Evolutionary conservation across 345 rosid genomes (phyloP), one percentile per base, ranked within the genome.

Genomic region (Melaleuca alternifolia): DNA sequence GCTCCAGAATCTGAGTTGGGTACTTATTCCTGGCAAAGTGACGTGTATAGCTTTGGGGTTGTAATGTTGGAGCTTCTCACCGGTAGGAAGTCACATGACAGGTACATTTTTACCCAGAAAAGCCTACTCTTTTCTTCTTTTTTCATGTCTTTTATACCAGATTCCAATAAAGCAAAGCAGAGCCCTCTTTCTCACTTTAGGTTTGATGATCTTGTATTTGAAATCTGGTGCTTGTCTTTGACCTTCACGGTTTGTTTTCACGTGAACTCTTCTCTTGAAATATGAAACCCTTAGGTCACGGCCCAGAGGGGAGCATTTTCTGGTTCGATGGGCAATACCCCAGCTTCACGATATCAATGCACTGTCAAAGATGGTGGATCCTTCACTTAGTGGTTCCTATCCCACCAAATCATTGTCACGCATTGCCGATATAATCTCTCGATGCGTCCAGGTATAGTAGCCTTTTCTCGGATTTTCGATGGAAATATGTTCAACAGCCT

Each of bases 51-150:
- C 92, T 95, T 97, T 51, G 99, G 99, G 11, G 96, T 97, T 79
- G 96, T 97, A 86, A 94, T 97, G 98, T 93, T 97, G 85, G 99
- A 97, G 89, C 94, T 97, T 75, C 99, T 97, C 81, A 94, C 99
- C 0, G 98, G 99, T 48, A 92, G 96, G 82, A 94, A 91, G 89
- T 88, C 99, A 54, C 91, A 90, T 81, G 99, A 97, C 91, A 95
- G 98, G 99, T 97, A 44, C 14, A 50, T 33, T 44, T 46, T 24
- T 28, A 82, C 3, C 48, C 5, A 9, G 81, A 71, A 71, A 71
- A 71, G 7, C 48, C 81, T 18, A 37, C 33, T 71, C 81, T 71
- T 71, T 18, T 71, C 79, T 33, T 71, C 11, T 11, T 18, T 71
- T 33, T 71, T 71, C 48, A 18, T 18, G 81, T 6, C 24, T 37